Conservation (phyloP, 2,329 filamentous ascomycete genomes). For the Talaromyces sp. region DNA sequence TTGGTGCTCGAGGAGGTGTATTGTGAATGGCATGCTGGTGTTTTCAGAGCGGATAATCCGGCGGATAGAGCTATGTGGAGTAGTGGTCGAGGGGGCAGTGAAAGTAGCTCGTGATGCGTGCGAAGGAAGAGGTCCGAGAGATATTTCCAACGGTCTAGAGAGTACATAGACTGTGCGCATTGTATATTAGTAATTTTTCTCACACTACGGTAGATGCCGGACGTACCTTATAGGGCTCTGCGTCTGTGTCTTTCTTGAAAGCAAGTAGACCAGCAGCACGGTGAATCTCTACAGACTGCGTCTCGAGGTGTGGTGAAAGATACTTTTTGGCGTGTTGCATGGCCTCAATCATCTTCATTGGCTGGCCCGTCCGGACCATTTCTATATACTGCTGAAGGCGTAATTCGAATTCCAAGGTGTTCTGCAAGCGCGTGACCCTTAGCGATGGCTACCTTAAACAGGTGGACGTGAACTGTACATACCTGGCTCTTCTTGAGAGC, state of each 20-base stretch:
- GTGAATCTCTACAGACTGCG: conserved; percentile 65
- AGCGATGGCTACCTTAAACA: conserved; percentile 12
- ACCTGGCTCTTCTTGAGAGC: conserved; percentile 84
- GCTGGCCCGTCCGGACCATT: conserved; percentile 67
- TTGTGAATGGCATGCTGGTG: conserved; percentile 80
- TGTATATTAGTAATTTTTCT: background rate
- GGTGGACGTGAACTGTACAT: conserved; percentile 28
- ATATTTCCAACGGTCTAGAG: conserved; percentile 66
- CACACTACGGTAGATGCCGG: background rate
- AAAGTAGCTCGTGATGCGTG: conserved; percentile 82
- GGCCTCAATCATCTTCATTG: conserved; percentile 68
- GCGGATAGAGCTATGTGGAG: conserved; percentile 88
- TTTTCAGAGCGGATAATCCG: conserved; percentile 91
- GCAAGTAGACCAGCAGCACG: conserved; percentile 78
- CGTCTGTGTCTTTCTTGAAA: conserved; percentile 60
- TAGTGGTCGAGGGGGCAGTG: conserved; percentile 75
- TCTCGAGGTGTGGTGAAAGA: conserved; percentile 66
- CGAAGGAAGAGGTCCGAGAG: conserved; percentile 77
- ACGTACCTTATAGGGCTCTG: conserved; percentile 59
- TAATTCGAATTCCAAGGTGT: conserved; percentile 86
- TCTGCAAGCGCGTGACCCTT: conserved; percentile 44
- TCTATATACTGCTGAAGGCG: conserved; percentile 95
- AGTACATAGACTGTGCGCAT: conserved; percentile 64
- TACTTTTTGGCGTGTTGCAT: conserved; percentile 79
- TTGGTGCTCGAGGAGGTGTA: conserved; percentile 56